A percentile compares a stretch with the other conserved stretches of the same genome.
These are phyloP conservation scores for Erigeron canadensis DNA, from an alignment of 129 eudicot species.

Conservation along the genomic window DNA sequence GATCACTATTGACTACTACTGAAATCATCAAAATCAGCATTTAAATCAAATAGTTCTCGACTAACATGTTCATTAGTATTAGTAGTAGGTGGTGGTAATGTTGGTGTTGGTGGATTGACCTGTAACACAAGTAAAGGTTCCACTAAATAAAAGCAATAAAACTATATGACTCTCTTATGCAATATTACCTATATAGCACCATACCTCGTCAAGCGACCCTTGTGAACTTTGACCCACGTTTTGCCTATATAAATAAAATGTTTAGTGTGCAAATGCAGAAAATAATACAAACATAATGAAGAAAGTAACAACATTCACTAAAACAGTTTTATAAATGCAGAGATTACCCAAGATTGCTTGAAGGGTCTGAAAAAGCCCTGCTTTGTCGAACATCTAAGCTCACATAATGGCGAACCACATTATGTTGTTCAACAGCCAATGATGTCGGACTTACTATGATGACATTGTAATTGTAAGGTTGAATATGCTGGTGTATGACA, in stretches of 20 bases:
- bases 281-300: neutral
- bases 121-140: constrained; percentile 17
- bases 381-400: neutral
- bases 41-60: constrained; percentile 1
- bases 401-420: neutral
- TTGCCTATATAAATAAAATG: neutral
- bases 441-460: neutral
- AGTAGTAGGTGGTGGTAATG: neutral
- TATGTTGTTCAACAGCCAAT: neutral
- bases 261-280: too few species aligned
- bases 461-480: neutral
- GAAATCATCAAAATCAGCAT: neutral
- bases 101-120: neutral
- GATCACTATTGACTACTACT: neutral
- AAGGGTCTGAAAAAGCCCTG: neutral
- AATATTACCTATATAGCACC: constrained; percentile 5
- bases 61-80: neutral
- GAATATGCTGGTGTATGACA: neutral
- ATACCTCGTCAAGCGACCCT: neutral
- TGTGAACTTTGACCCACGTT: neutral
- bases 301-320: neutral
- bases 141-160: neutral
- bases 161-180: neutral
- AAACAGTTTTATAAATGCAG: neutral
- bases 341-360: neutral